A percentile compares a stretch with the other conserved stretches of the same genome.
These are phyloP conservation scores for Pecoramyces ruminantium DNA, from an alignment of 192 early-diverging fungal species.

Conservation along the genomic window DNA sequence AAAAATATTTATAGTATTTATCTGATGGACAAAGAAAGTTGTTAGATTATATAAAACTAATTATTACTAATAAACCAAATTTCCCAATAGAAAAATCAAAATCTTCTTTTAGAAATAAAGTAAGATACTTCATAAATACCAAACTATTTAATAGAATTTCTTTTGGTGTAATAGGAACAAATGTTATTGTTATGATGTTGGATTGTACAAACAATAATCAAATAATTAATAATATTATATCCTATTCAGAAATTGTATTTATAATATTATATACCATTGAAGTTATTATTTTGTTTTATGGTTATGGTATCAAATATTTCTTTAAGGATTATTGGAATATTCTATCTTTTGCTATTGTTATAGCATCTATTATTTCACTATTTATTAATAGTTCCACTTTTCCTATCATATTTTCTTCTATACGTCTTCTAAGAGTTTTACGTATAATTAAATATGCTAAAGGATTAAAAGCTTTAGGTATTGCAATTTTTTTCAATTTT, in stretches of 20 bases:
- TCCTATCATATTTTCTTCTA: neutral
- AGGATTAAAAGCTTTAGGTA: neutral
- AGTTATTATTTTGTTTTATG: neutral
- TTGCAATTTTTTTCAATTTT: neutral
- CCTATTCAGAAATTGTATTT: neutral
- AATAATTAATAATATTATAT: neutral
- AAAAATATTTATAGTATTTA: neutral
- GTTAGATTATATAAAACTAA: neutral
- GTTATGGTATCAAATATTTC: neutral
- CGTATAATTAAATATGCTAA: neutral
- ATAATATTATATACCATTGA: neutral
- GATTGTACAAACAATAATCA: neutral
- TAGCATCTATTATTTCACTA: neutral
- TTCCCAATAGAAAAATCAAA: neutral
- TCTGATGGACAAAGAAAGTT: neutral
- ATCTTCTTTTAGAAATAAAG: neutral
- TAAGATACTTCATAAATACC: neutral
- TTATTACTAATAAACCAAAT: neutral
- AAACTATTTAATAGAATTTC: neutral
- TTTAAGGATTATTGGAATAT: neutral
- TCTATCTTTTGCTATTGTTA: neutral
- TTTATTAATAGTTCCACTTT: neutral
- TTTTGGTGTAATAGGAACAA: neutral
- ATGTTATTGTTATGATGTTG: neutral
- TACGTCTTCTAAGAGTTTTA: neutral